Conservation (phyloP, 257 asterid genomes). For the Eustoma russellianum region DNA sequence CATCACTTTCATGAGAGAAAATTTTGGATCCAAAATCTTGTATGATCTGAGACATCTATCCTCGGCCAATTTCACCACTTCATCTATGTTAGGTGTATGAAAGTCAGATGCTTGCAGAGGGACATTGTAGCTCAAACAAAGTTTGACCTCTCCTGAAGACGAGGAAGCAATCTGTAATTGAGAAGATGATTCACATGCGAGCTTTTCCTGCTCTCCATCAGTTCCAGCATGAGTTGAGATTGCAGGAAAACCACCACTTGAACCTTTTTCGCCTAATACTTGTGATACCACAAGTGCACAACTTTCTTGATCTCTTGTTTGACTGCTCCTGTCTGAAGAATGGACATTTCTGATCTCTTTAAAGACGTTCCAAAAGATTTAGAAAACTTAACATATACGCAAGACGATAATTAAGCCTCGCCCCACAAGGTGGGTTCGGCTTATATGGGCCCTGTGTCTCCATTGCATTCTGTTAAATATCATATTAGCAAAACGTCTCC, state of each 20-base stretch:
- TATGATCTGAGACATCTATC: conserved; percentile 31
- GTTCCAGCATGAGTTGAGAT: neutral
- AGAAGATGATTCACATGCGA: neutral
- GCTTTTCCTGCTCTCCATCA: neutral
- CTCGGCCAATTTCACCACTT: conserved; percentile 15
- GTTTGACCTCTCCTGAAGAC: conserved; percentile 22
- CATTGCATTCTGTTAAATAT: too few species aligned
- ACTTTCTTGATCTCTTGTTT: conserved; percentile 14
- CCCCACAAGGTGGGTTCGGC: too few species aligned
- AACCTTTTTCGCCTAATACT: conserved; percentile 18
- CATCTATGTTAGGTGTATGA: conserved; percentile 18
- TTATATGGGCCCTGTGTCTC: too few species aligned
- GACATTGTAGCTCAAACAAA: conserved; percentile 11
- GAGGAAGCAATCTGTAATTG: conserved; percentile 20
- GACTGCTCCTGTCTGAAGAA: conserved; percentile 20
- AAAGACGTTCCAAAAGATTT: too few species aligned
- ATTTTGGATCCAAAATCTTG: conserved; percentile 29
- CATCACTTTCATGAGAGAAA: conserved; percentile 46
- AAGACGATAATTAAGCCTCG: too few species aligned
- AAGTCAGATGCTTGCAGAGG: conserved; percentile 13
- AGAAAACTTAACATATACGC: too few species aligned
- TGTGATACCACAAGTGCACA: conserved; percentile 17
- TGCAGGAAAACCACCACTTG: conserved; percentile 8
- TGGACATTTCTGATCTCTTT: neutral
- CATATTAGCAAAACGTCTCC: too few species aligned